Evolutionary conservation across 163 green algal genomes (phyloP).

Genomic region (Volvox carteri): DNA sequence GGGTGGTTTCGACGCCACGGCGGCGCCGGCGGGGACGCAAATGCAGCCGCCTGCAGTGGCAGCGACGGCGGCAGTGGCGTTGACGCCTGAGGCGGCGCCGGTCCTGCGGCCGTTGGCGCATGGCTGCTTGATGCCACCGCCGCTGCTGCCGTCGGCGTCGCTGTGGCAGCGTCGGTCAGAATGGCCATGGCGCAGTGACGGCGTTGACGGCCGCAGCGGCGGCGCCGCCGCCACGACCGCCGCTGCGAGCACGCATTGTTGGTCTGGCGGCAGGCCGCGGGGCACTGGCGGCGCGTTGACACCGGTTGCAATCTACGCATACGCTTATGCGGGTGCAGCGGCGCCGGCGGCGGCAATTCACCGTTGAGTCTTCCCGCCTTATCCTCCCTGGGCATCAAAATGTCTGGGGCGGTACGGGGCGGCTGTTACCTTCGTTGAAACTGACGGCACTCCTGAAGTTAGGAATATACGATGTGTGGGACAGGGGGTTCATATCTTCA

Average conservation of each 20-base stretch:
- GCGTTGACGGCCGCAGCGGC: not conserved
- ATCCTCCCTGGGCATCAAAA: no score
- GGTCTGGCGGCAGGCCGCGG: not conserved
- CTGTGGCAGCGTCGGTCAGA: not conserved
- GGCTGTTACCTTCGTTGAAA: no score
- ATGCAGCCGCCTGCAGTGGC: not conserved
- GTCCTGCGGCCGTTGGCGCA: not conserved
- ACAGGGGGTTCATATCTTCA: no score
- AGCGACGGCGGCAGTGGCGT: not conserved
- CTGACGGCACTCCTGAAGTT: no score
- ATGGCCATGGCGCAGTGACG: not conserved
- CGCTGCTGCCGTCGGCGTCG: not conserved
- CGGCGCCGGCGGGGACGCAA: not conserved
- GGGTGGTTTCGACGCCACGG: not conserved
- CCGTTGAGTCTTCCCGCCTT: no score
- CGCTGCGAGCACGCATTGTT: not conserved
- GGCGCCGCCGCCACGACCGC: not conserved
- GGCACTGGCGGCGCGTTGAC: not conserved
- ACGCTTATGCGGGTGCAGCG: conserved; percentile 14
- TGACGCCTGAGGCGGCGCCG: not conserved
- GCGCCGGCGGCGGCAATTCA: conserved; percentile 8
- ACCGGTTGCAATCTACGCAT: conserved; percentile 23
- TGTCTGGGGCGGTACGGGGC: no score
- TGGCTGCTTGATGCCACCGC: not conserved
- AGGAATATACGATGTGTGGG: no score